These are phyloP conservation scores for Tulasnella sp. DNA, from an alignment of 768 basidiomycete genomes.

Conservation along the genomic window DNA sequence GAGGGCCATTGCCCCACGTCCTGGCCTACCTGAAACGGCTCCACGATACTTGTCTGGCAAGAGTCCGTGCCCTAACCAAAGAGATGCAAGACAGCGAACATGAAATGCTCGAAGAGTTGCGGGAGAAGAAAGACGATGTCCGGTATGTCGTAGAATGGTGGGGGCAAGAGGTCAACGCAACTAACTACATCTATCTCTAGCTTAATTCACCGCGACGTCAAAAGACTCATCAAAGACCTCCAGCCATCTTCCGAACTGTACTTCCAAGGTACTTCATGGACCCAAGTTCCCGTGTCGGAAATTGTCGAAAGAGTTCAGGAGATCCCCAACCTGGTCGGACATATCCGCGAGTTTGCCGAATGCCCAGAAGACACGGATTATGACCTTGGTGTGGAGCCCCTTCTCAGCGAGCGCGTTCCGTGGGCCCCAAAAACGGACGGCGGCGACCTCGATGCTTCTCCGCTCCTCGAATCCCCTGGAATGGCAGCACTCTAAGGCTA, in stretches of 20 bases:
- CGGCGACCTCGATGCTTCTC: not conserved
- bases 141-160: not conserved
- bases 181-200: not conserved
- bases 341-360: not conserved
- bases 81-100: not conserved
- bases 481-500: too few relatives aligned
- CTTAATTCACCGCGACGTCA: not conserved
- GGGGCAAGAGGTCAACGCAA: too few relatives aligned
- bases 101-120: not conserved
- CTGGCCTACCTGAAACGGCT: not conserved
- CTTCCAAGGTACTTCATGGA: not conserved
- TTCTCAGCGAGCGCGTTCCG: not conserved
- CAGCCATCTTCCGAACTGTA: not conserved
- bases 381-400: not conserved
- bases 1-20: not conserved
- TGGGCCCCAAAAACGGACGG: not conserved
- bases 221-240: not conserved
- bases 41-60: not conserved
- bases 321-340: not conserved
- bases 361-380: not conserved
- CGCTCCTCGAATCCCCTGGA: not conserved
- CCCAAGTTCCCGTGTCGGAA: not conserved
- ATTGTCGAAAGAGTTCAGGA: not conserved
- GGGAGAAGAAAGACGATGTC: not conserved
- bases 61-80: not conserved